These are phyloP conservation scores for Mucor irregularis DNA, from an alignment of 371 early-diverging fungal genomes.

Conservation along the genomic window DNA sequence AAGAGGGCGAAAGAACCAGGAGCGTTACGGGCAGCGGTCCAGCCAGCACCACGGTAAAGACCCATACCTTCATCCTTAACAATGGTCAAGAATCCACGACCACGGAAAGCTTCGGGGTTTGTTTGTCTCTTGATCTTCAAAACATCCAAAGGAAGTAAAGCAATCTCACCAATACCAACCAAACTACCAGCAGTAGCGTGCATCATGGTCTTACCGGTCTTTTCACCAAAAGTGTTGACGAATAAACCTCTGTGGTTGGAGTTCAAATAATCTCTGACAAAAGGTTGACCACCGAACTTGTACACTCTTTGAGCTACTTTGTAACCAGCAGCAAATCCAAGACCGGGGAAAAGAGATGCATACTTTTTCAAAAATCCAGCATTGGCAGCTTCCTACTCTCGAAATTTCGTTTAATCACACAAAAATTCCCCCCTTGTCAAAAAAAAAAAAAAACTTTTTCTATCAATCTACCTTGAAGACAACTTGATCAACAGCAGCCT, in stretches of 20 bases:
- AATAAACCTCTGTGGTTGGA: constrained; percentile 78
- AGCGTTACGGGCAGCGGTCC: constrained; percentile 98
- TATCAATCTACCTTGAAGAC: constrained; percentile 73
- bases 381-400: constrained; percentile 74
- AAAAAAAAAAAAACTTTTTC: not conserved
- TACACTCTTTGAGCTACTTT: constrained; percentile 95
- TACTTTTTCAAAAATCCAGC: constrained; percentile 79
- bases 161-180: constrained; percentile 97
- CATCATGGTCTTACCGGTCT: constrained; percentile 93
- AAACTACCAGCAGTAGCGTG: constrained; percentile 97
- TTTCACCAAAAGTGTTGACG: constrained; percentile 83
- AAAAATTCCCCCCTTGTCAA: constrained; percentile 13
- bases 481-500: constrained; percentile 67
- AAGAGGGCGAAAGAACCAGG: constrained; percentile 97
- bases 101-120: constrained; percentile 87
- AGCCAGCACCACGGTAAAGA: constrained; percentile 93
- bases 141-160: constrained; percentile 93
- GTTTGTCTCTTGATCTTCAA: constrained; percentile 98
- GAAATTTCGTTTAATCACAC: not conserved
- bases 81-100: constrained; percentile 81
- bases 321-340: constrained; percentile 97
- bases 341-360: constrained; percentile 93
- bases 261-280: constrained; percentile 90
- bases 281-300: constrained; percentile 98
- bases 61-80: constrained; percentile 90